Conservation (phyloP, 2,329 filamentous ascomycete genomes). For the Pseudohalonectria lignicola region DNA sequence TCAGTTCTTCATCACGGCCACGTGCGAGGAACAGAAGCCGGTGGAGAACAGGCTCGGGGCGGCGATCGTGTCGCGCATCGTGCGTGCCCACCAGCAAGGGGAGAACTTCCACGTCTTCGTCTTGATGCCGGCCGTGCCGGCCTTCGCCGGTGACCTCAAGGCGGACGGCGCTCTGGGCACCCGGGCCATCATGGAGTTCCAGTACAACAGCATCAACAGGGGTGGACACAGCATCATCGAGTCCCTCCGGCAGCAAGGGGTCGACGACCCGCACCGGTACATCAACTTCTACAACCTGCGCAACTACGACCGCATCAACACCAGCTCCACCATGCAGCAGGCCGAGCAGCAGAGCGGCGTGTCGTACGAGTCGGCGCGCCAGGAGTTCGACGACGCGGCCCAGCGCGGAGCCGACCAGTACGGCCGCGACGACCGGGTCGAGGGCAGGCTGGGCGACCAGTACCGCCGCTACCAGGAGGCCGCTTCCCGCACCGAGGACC, state of each 20-base stretch:
- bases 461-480: conserved; percentile 66
- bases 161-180: conserved; percentile 64
- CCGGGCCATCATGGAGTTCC: conserved; percentile 79
- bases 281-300: conserved; percentile 79
- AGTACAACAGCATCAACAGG: conserved; percentile 70
- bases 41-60: conserved; percentile 70
- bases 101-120: conserved; percentile 67
- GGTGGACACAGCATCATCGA: conserved; percentile 72
- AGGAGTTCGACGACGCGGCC: conserved; percentile 49
- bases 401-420: conserved; percentile 30
- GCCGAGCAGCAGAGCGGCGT: conserved; percentile 55
- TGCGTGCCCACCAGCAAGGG: conserved; percentile 54
- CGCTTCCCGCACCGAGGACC: conserved; percentile 40
- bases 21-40: conserved; percentile 56
- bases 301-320: conserved; percentile 77
- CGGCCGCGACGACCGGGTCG: conserved; percentile 9
- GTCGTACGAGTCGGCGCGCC: conserved; percentile 53
- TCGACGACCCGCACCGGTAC: conserved; percentile 58
- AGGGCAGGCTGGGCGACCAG: conserved; percentile 25
- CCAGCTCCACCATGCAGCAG: conserved; percentile 45
- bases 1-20: conserved; percentile 83
- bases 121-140: conserved; percentile 69
- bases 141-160: conserved; percentile 71
- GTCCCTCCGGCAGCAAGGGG: conserved; percentile 49
- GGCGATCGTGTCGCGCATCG: conserved; percentile 67